A percentile compares a stretch with the other conserved stretches of the same genome.
Conservation (phyloP, 2,329 filamentous ascomycete species). For the Scedosporium minutisporum region DNA sequence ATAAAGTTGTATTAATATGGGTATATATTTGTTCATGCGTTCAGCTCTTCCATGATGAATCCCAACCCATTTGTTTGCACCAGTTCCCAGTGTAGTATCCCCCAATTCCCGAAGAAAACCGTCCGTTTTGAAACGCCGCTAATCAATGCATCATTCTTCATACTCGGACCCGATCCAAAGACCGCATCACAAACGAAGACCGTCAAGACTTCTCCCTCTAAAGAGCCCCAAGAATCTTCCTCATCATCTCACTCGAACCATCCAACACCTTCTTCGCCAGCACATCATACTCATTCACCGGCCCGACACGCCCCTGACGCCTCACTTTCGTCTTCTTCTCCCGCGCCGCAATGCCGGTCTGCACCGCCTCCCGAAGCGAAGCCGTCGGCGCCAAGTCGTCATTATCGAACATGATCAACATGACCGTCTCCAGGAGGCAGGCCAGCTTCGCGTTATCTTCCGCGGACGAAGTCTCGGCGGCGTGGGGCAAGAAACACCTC, state of each 20-base stretch:
- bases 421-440: slow-evolving; percentile 50
- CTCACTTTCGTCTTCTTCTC: slow-evolving; percentile 35
- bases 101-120: too few species aligned
- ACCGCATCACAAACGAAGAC: background rate
- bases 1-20: slow-evolving; percentile 4
- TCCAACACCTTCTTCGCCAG: slow-evolving; percentile 33
- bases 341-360: slow-evolving; percentile 38
- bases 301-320: slow-evolving; percentile 21
- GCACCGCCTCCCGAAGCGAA: slow-evolving; percentile 28
- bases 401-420: background rate
- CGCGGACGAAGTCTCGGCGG: slow-evolving; percentile 49
- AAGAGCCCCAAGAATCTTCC: slow-evolving; percentile 27
- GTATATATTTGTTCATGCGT: background rate
- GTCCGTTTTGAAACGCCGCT: too few species aligned
- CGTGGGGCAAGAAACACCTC: slow-evolving; percentile 54
- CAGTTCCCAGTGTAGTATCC: background rate
- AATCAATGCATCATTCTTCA: background rate
- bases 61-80: background rate
- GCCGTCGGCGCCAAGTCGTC: background rate
- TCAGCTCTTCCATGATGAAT: background rate
- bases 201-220: slow-evolving; percentile 2
- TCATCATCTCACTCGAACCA: slow-evolving; percentile 33
- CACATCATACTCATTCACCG: slow-evolving; percentile 23
- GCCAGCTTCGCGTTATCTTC: slow-evolving; percentile 67
- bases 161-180: background rate